Base-by-base conservation (phyloP, 164 flowering plant species). In the Umbilicus rupestris region DNA sequence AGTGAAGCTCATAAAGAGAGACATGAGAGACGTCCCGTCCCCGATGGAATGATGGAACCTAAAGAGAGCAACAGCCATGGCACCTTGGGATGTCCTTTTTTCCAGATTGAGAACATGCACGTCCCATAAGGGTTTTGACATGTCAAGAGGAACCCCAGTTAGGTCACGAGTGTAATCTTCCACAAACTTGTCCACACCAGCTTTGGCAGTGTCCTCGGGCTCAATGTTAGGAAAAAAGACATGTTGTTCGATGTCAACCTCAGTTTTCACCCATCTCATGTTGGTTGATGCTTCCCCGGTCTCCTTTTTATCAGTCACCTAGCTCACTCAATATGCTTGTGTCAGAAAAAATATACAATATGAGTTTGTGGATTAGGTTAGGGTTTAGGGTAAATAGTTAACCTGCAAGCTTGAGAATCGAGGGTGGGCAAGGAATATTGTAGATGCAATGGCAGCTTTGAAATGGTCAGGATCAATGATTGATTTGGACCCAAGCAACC, bases 31-130 rank as follows among this genome's bases (percentile, higher is more conserved):
- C 4, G 72, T 63, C 6, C 89, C 91, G 41, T 88, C 91, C 12
- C 94, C 94, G 15, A 88, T 69, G 0, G 94, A 83, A 69, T 87
- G 92, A 74, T 87, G 89, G 64, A 84, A 64, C 39, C 80, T 72
- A 29, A 83, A 73, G 0, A 85, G 26, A 2, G 68, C 83, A 3
- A 76, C 66, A 0, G 80, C 73, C 33, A 78, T 78, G 0, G 87
- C 82, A n/a, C 81, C 77, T 1, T 76, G 20, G 22, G 84, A 35
- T 7, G 37, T 35, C 37, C 4, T 35, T 35, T 35, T 83, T 69
- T 72, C 72, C 14, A 85, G 31, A 60, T 87, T 83, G 45, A 87
- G 83, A 26, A 82, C 30, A 68, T 87, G 89, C 37, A 82, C 64
- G 0, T 87, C 92, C 92, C 92, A 87, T 0, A 84, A 63, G 2